Evolutionary conservation across 1,284 basidiomycete species (phyloP).

Genomic region (Boletus sp.): DNA sequence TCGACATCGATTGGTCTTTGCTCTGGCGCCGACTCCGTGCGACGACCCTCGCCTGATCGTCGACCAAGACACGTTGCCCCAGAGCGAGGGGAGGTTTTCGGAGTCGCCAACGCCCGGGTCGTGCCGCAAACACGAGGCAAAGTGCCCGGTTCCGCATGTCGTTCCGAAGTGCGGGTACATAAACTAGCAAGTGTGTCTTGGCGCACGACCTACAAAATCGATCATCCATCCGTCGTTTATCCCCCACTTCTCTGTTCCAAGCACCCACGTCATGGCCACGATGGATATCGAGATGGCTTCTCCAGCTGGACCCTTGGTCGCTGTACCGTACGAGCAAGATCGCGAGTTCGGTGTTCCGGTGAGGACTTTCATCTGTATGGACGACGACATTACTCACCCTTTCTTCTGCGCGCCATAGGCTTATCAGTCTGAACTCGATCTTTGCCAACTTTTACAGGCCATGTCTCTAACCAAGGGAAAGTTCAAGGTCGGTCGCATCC

Average conservation of each 20-base stretch:
- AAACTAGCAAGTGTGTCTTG: conserved; percentile 15
- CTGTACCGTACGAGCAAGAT: conserved; percentile 20
- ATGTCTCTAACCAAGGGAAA: conserved; percentile 41
- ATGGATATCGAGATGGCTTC: conserved; percentile 35
- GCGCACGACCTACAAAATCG: conserved; percentile 2
- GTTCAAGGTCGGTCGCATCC: conserved; percentile 28
- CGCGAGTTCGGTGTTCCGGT: conserved; percentile 22
- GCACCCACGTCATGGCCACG: conserved; percentile 9
- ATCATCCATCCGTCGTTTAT: conserved; percentile 19
- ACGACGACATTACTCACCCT: conserved; percentile 1
- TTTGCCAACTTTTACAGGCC: conserved; percentile 47
- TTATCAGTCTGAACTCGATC: conserved; percentile 38
- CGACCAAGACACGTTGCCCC: conserved; percentile 17
- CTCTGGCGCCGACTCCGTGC: background rate
- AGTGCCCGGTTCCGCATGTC: conserved; percentile 27
- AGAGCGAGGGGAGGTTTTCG: conserved; percentile 9
- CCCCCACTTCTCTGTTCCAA: background rate
- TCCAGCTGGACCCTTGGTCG: conserved; percentile 28
- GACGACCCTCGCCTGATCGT: background rate
- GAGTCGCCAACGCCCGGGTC: conserved; percentile 8
- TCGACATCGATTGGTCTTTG: background rate
- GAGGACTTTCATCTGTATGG: conserved; percentile 6
- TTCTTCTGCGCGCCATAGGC: conserved; percentile 11
- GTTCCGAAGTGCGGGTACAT: conserved; percentile 24
- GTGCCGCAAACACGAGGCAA: conserved; percentile 30